Evolutionary conservation across 192 early-diverging fungal genomes (phyloP).

Genomic region (Backusella macrospora): DNA sequence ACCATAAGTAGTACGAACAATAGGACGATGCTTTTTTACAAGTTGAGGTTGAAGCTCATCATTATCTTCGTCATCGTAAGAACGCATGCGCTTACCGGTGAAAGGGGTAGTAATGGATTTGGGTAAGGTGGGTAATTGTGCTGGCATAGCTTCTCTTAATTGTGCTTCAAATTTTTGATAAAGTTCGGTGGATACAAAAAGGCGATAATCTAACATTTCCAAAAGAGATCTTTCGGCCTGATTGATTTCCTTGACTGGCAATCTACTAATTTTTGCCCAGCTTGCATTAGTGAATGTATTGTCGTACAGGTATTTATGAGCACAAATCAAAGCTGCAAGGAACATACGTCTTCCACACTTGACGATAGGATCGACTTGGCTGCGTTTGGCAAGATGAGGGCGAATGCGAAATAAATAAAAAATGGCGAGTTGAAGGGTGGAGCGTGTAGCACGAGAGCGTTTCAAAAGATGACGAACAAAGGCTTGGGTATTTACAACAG

Average conservation of each 20-base stretch:
- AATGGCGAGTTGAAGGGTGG: conserved; percentile 65
- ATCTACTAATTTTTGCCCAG: conserved; percentile 88
- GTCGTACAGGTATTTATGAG: conserved; percentile 90
- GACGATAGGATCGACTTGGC: conserved; percentile 41
- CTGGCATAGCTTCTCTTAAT: conserved; percentile 18
- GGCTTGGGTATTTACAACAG: conserved; percentile 42
- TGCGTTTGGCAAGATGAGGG: conserved; percentile 22
- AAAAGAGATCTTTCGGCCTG: conserved; percentile 82
- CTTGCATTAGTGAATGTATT: conserved; percentile 83
- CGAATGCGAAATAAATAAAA: conserved; percentile 52
- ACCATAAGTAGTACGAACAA: conserved; percentile 15
- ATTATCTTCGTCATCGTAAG: not conserved
- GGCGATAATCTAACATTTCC: conserved; percentile 77
- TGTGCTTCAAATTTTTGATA: conserved; percentile 24
- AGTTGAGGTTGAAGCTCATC: not conserved
- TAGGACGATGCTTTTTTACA: not conserved
- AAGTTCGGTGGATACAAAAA: conserved; percentile 55
- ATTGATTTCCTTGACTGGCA: conserved; percentile 80
- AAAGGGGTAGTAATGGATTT: not conserved
- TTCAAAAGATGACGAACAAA: conserved; percentile 61
- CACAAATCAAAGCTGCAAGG: conserved; percentile 81
- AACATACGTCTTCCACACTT: conserved; percentile 83
- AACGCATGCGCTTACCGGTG: not conserved
- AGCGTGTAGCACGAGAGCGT: conserved; percentile 60
- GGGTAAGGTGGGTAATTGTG: not conserved